phyloP scores from a whole-genome alignment of 2,329 filamentous ascomycete species.

The Botryotinia convoluta region DNA sequence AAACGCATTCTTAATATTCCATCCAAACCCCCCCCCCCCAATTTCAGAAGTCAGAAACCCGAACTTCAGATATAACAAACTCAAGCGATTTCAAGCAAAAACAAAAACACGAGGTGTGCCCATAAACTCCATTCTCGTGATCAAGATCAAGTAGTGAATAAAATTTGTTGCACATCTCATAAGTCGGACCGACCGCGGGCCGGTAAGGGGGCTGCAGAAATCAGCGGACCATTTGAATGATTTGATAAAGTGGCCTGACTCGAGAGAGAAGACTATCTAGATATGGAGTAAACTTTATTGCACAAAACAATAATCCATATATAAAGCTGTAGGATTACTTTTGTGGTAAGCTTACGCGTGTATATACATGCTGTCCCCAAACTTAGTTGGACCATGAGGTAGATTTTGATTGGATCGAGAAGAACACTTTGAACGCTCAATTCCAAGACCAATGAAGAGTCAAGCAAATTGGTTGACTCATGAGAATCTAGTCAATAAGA shows the following conservation, averaged over 20 bases:
- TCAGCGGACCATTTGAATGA: neutral
- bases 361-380: neutral
- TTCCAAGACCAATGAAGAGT: neutral
- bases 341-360: neutral
- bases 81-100: neutral
- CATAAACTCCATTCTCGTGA: neutral
- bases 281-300: neutral
- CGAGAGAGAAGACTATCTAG: neutral
- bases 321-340: neutral
- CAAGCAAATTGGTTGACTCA: neutral
- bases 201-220: neutral
- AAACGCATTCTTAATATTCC: neutral
- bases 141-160: neutral
- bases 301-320: neutral
- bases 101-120: neutral
- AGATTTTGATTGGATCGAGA: neutral
- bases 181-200: conserved; percentile 11
- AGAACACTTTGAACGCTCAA: neutral
- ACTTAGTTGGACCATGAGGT: neutral
- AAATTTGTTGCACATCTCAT: conserved; percentile 8
- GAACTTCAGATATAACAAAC: neutral
- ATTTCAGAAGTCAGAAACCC: neutral
- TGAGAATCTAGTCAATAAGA: neutral
- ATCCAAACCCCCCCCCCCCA: neutral
- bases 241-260: neutral